Conservation (phyloP, 306 rosid genomes). For the Fagus crenata region DNA sequence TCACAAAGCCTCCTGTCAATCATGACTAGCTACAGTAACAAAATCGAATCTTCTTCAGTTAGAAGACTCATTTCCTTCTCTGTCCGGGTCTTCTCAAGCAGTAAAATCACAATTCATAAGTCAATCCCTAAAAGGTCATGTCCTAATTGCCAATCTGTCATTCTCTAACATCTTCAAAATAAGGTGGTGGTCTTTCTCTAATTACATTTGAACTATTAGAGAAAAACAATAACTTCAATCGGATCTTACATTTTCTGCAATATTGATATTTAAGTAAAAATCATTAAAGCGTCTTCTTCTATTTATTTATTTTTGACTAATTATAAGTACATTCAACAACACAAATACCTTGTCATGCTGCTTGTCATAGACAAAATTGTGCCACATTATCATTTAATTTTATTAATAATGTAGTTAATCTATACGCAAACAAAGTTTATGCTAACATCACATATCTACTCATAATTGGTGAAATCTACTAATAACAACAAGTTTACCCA, state of each 20-base stretch:
- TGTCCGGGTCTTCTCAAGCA: slow-evolving; percentile 13
- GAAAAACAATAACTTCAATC: slow-evolving; percentile 27
- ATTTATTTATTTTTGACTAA: no score
- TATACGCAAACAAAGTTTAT: no score
- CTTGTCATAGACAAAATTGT: no score
- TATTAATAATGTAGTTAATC: no score
- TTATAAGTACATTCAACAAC: no score
- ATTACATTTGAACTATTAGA: slow-evolving; percentile 67
- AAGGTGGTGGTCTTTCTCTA: slow-evolving; percentile 55
- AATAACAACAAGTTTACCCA: no score
- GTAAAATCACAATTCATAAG: slow-evolving; percentile 12
- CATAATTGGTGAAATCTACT: no score
- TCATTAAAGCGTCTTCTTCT: neutral
- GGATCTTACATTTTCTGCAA: neutral
- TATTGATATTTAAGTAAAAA: neutral
- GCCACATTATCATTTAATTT: no score
- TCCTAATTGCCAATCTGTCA: slow-evolving; percentile 15
- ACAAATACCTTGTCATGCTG: no score
- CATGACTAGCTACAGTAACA: neutral
- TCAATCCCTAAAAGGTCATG: neutral
- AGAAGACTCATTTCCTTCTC: neutral
- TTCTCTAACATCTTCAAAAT: slow-evolving; percentile 48
- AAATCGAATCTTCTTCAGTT: neutral
- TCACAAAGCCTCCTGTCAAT: neutral
- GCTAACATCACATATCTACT: no score